Percentiles rank a stretch among this genome's conserved stretches.
Conservation (phyloP, 169 alveolate species). For the Theileria luwenshuni region DNA sequence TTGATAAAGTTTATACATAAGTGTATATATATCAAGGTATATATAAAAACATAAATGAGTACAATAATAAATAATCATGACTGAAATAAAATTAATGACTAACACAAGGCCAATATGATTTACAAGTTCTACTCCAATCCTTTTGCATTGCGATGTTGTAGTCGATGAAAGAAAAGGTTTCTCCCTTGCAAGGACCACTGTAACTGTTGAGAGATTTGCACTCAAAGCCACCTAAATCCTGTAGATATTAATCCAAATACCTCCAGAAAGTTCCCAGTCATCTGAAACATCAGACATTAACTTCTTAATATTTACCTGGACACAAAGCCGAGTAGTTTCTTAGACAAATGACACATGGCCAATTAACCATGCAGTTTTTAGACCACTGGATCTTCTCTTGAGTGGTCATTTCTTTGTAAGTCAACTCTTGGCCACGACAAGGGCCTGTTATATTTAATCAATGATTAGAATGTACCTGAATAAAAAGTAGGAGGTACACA, state of each 20-base stretch:
- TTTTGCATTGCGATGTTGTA: slow-evolving; percentile 67
- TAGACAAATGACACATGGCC: slow-evolving; percentile 77
- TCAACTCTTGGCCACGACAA: slow-evolving; percentile 73
- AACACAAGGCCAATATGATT: slow-evolving; percentile 68
- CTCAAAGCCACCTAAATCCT: slow-evolving; percentile 5
- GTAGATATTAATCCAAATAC: background rate
- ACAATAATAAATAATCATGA: background rate
- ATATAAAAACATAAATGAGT: too few species aligned
- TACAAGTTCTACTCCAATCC: slow-evolving; percentile 58
- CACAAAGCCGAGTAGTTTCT: slow-evolving; percentile 70
- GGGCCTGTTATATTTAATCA: slow-evolving; percentile 65
- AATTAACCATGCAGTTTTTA: slow-evolving; percentile 69
- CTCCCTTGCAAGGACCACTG: slow-evolving; percentile 53
- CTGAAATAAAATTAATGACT: background rate
- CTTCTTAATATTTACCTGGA: slow-evolving; percentile 64
- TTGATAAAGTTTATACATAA: too few species aligned
- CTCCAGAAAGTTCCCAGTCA: slow-evolving; percentile 10
- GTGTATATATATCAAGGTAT: too few species aligned
- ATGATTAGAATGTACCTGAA: slow-evolving; percentile 35
- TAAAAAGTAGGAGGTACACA: slow-evolving; percentile 44
- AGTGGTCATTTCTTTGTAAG: slow-evolving; percentile 63
- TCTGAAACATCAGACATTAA: background rate
- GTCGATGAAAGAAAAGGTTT: slow-evolving; percentile 26
- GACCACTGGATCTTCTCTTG: slow-evolving; percentile 72
- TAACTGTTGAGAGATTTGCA: slow-evolving; percentile 40